Conservation (phyloP, 768 basidiomycete species). For the Suillus spraguei region DNA sequence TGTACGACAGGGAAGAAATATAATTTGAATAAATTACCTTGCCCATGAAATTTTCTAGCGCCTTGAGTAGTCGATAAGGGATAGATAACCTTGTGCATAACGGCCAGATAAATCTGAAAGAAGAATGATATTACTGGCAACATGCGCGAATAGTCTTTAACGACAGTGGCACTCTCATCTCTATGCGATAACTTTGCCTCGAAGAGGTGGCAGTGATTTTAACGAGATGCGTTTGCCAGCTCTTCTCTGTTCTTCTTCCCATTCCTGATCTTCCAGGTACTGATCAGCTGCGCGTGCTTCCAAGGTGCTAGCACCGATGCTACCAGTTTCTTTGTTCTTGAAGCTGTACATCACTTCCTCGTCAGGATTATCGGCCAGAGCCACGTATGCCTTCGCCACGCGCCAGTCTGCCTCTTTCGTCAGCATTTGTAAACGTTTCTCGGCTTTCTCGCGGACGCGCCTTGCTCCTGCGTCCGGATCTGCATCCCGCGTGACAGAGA, state of each 20-base stretch:
- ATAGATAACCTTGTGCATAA: background rate
- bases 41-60: background rate
- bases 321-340: slow-evolving; percentile 29
- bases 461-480: slow-evolving; percentile 43
- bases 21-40: background rate
- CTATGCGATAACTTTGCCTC: background rate
- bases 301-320: slow-evolving; percentile 25
- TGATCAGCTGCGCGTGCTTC: slow-evolving; percentile 55
- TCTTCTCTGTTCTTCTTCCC: slow-evolving; percentile 51
- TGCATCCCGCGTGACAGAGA: slow-evolving; percentile 35
- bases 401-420: slow-evolving; percentile 72
- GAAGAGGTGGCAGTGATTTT: background rate
- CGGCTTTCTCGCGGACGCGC: slow-evolving; percentile 55
- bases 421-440: slow-evolving; percentile 60
- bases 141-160: background rate
- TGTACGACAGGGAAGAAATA: background rate
- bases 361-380: slow-evolving; percentile 51
- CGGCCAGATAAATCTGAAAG: background rate
- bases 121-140: background rate
- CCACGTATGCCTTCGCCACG: slow-evolving; percentile 70
- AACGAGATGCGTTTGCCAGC: slow-evolving; percentile 23
- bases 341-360: slow-evolving; percentile 21
- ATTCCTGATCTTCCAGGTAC: slow-evolving; percentile 71
- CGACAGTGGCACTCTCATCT: background rate
- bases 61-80: background rate